Evolutionary conservation across 768 basidiomycete species (phyloP), one percentile per base, ranked within the genome.

Genomic region (Tephrocybe rancida): DNA sequence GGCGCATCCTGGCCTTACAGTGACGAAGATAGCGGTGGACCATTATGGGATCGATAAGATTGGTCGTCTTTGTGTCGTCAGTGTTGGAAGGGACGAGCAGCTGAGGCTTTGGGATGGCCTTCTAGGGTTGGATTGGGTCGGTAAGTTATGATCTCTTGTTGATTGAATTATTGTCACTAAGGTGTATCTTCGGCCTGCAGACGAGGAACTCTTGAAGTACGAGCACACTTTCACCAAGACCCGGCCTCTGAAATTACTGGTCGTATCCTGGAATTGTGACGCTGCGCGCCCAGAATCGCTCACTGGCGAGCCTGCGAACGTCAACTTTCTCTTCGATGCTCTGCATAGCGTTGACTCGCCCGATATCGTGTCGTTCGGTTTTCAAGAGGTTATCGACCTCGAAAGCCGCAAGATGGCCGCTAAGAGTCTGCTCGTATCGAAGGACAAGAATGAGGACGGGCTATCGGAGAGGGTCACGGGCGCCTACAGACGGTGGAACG

Each of bases 361-460:
- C 2, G 95, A 98, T 58, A 87, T 98, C 61, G 88, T 99, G 58
- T 82, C 86, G 3, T 96, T 99, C 61, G 95, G 95, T 1, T 89
- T 98, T 69, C 96, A 99, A 69, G 96, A 98, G 71, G 82, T 98
- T 34, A 92, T 99, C 55, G 94, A 97, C 65, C 82, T 99, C n/a
- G 95, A 97, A 61, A 87, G 84, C 58, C 86, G 92, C 56, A 93
- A 87, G 72, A 86, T 98, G 77, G 87, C 89, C 1, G 96, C 96
- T 62, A 95, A 97, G 72, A 92, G 88, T 24, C 65, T 99, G 0
- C 78, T 96, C 5, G 88, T 88, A 5, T 77, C 86, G 58, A 91
- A 87, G 71, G 87, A 86, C 64, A 84, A 81, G 54, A 67, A 61
- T 9, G 70, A 76, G 21, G 73, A 77, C n/a, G 78, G 74, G 0